Base-by-base conservation (phyloP, 2,329 filamentous ascomycete genomes). In the Talaromyces islandicus region DNA sequence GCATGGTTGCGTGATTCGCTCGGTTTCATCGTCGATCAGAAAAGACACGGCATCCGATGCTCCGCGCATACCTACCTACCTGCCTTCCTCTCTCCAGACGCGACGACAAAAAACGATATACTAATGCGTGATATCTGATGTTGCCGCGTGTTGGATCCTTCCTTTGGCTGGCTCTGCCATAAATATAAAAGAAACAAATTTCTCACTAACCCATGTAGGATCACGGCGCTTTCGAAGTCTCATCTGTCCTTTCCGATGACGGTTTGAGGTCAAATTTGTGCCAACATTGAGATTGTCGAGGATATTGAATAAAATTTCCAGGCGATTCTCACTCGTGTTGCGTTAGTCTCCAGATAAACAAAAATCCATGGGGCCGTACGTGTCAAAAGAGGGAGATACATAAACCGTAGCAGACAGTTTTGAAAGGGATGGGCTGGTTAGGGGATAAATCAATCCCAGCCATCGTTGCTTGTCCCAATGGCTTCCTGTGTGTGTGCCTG, bases 341-440 rank as follows among this genome's bases (percentile, higher is more conserved):
- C 74, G 74, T 73, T 73, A 69, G 70, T 72, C 68, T 69, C 64
- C 64, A 62, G 58, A 63, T 38, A 35, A 29, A 27, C 19, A 14
- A 38, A 54, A 53, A 58, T 62, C 53, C 69, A 68, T 72, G 64
- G 72, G 69, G 53, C 56, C 48, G 55, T 73, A 69, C 73, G 75
- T 77, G 75, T 76, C 75, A 75, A 77, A 71, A 68, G 67, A 74
- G 71, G 69, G 73, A 77, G 74, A 71, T 73, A 77, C 75, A 77
- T 77, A 27, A 10, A 30, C 17, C 35, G 35, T 38, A 38, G 35
- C 17, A 7, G 14, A 3, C 5, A 3, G 14, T 12, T 35, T n/a
- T n/a, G 12, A 35, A 14, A 6, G 35, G 14, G 14, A 38, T 30
- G 29, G 29, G 7, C 10, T 30, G 25, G 25, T 27, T 27, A 27